Percentiles rank a stretch among this genome's conserved stretches.
Conservation (phyloP, 202 grass and related monocot genomes). For the Setaria viridis region DNA sequence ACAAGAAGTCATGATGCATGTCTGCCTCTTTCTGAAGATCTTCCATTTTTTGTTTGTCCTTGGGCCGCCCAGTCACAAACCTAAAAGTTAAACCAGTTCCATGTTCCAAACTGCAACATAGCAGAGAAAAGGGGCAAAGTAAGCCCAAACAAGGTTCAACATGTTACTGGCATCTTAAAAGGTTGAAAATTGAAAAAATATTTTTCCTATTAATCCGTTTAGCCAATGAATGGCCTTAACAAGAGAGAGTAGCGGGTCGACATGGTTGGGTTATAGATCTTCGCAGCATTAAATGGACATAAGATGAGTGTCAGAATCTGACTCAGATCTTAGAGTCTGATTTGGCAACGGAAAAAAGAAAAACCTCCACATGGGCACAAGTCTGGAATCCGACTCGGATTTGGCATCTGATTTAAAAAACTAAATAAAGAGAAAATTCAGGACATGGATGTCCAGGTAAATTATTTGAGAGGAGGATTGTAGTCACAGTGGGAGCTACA, state of each 20-base stretch:
- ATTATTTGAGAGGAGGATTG: not conserved
- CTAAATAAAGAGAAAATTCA: not conserved
- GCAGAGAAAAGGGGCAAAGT: not conserved
- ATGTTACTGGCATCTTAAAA: not conserved
- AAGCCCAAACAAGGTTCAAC: constrained; percentile 15
- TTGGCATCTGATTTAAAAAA: not conserved
- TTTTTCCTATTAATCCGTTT: not conserved
- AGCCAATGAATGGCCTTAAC: not conserved
- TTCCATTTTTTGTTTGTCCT: constrained; percentile 79
- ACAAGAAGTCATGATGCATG: constrained; percentile 91
- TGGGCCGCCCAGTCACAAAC: constrained; percentile 79
- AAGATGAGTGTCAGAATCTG: not conserved
- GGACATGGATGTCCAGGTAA: too few species aligned
- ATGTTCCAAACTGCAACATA: constrained; percentile 79
- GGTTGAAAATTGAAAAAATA: constrained; percentile 5
- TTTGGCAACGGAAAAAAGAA: not conserved
- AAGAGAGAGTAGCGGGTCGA: not conserved
- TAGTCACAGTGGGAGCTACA: too few species aligned
- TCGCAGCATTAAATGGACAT: not conserved
- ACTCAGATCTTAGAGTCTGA: too few species aligned
- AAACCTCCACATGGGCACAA: not conserved
- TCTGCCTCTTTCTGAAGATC: constrained; percentile 83
- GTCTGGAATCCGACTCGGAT: not conserved
- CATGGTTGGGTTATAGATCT: not conserved
- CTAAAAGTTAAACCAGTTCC: constrained; percentile 91